Base-by-base conservation (phyloP, 176 grass and related monocot species). In the Carex scoparia region DNA sequence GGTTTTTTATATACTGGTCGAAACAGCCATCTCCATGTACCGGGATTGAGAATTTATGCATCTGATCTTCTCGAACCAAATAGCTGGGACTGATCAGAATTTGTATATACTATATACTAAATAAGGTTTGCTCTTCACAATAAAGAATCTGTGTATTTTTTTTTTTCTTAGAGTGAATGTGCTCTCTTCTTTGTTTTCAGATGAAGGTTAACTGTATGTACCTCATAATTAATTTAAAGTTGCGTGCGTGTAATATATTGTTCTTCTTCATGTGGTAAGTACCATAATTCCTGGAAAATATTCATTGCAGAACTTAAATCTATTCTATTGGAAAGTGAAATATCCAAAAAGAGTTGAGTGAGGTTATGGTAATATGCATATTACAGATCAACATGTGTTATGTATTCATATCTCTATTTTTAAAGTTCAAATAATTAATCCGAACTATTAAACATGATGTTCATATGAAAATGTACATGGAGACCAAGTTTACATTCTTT, bases 141-240 rank as follows among this genome's bases (percentile, higher is more conserved):
- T 55, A 9, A 75, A 31, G 72, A 76, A 76, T 76, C 72, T 31
- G 44, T 55, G 10, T 31, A 49, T 74, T 74, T 73, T 76, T 55
- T 75, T 9, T 23, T 32, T 76, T 54, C 23, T 32, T 32, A 55
- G 46, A 48, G 12, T 55, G 46, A 48, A 76, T 55, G 12, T 5
- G 10, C 1, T 30, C 4, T 76, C 23, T 76, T 74, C 0, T 74
- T 74, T 73, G 42, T 73, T 53, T 53, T 75, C 71, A 75, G 71
- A 27, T 75, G 48, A 55, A 76, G 10, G 44, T 76, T 55, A 30
- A 27, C 54, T 76, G 38, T 55, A 76, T 76, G 19, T 54, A 55
- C 19, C 71, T 31, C 1, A 48, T 33, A 16, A 51, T 51, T 12
- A 48, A 49, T 67, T 5, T 4, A 31, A 51, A 75, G 9, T 46